Evolutionary conservation across 2,329 filamentous ascomycete species (phyloP), one percentile per base, ranked within the genome.

Genomic region (Trichoderma sp.): DNA sequence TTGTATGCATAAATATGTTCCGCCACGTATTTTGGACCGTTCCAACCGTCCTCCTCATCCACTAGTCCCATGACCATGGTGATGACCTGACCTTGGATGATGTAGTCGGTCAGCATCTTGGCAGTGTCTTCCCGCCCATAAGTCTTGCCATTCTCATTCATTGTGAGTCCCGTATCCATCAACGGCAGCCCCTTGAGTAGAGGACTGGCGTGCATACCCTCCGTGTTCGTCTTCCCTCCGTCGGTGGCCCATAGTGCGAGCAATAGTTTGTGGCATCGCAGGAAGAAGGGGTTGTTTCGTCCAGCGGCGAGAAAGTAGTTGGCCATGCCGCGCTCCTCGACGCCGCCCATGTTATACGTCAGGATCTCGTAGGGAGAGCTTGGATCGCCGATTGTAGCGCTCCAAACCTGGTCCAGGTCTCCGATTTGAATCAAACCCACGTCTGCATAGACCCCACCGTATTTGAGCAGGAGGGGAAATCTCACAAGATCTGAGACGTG

Each of bases 401-500:
- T 75, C 84, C 84, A 88, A 10, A 87, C 71, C 4, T 75, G 71
- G 69, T 87, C 80, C 2, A 87, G 68, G 72, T 87, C 83, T 7
- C 84, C 84, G 66, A 87, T 85, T 65, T 83, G 81, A 67, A 87
- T 77, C 67, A 85, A 71, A 0, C 85, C 84, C 0, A 84, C 84
- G 68, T 87, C 85, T 0, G 83, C 80, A 69, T 86, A 88, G 0
- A 86, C 78, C 30, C 85, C 85, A 54, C 85, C 85, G 68, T 86
- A 84, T 63, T 74, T 78, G 12, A 85, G 76, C n/a, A 88, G 73
- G 14, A 87, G 74, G 3, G 85, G 85, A 69, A 78, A 86, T 1
- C 85, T 81, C 3, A 87, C 82, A 1, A 88, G 80, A 66, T 88
- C 85, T 0, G 83, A 85, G 0, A 78, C 82, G 69, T 87, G 84